Percentiles rank a stretch among this genome's conserved stretches.
phyloP scores from a whole-genome alignment of 192 early-diverging fungal genomes.

The Oehlia diaphana region DNA sequence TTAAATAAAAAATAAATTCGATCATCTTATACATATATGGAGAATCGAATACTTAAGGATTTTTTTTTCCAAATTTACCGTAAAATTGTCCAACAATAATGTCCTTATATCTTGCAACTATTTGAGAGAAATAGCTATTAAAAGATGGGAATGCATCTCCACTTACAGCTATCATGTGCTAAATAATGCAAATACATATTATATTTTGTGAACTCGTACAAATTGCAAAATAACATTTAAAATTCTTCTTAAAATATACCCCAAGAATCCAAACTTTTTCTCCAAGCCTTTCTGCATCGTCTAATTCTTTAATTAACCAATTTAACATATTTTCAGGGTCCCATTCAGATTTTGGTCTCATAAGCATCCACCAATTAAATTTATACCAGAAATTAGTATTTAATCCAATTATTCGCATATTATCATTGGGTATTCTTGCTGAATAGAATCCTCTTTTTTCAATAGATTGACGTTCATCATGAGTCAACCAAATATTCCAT shows the following conservation, averaged over 20 bases:
- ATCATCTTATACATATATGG: background rate
- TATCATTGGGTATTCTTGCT: conserved; percentile 39
- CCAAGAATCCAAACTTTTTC: conserved; percentile 62
- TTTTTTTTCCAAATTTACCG: background rate
- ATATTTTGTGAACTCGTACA: background rate
- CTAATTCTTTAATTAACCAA: conserved; percentile 51
- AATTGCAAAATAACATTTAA: background rate
- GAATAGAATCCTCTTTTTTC: conserved; percentile 53
- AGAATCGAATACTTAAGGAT: too few relatives aligned
- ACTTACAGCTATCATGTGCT: conserved; percentile 5
- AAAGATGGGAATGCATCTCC: background rate
- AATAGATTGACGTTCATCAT: conserved; percentile 38
- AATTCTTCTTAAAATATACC: background rate
- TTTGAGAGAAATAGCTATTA: conserved; percentile 3
- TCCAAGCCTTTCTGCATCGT: conserved; percentile 51
- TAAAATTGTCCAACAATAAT: conserved; percentile 17
- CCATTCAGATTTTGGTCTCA: conserved; percentile 34
- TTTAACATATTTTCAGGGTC: conserved; percentile 54
- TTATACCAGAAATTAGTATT: conserved; percentile 65
- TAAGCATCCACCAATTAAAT: conserved; percentile 56
- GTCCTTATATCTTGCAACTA: background rate
- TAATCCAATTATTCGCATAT: conserved; percentile 50
- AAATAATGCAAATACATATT: background rate
- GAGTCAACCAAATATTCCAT: conserved; percentile 53
- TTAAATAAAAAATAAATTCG: background rate